Percentiles rank a stretch among this genome's conserved stretches.
phyloP scores from a whole-genome alignment of 2,329 filamentous ascomycete genomes.

The Verticillium klebahnii region DNA sequence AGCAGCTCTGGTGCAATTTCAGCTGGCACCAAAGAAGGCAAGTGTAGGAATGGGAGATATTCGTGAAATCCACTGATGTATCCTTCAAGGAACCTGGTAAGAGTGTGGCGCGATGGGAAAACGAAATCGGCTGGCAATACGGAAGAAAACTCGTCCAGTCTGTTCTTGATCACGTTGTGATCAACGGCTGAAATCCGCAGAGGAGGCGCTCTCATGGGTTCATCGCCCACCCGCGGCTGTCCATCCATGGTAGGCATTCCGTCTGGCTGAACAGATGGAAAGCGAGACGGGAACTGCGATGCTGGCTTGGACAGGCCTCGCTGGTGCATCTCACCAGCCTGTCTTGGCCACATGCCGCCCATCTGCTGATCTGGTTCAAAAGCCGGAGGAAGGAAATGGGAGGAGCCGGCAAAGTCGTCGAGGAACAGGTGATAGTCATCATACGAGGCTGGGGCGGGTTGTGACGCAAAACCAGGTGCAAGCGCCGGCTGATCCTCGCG shows the following conservation, averaged over 20 bases:
- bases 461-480: constrained; percentile 32
- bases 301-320: constrained; percentile 41
- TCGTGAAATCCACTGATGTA: constrained; percentile 65
- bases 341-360: constrained; percentile 44
- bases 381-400: constrained; percentile 50
- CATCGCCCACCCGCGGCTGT: constrained; percentile 33
- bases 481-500: constrained; percentile 41
- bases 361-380: constrained; percentile 51
- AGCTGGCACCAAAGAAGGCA: constrained; percentile 59
- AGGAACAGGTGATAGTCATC: constrained; percentile 57
- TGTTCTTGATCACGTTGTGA: constrained; percentile 50
- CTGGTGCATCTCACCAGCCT: constrained; percentile 30
- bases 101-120: constrained; percentile 63
- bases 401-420: constrained; percentile 50
- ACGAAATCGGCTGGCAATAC: constrained; percentile 59
- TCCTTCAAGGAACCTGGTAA: constrained; percentile 65
- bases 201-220: constrained; percentile 29
- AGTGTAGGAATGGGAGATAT: constrained; percentile 56
- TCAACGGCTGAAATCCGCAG: constrained; percentile 49
- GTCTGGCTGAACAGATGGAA: constrained; percentile 50
- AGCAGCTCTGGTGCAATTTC: constrained; percentile 65
- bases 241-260: constrained; percentile 37
- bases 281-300: constrained; percentile 50
- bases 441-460: constrained; percentile 35
- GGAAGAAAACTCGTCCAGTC: constrained; percentile 57